Conservation (phyloP, 2,329 filamentous ascomycete species). For the Coniochaeta prunicola region DNA sequence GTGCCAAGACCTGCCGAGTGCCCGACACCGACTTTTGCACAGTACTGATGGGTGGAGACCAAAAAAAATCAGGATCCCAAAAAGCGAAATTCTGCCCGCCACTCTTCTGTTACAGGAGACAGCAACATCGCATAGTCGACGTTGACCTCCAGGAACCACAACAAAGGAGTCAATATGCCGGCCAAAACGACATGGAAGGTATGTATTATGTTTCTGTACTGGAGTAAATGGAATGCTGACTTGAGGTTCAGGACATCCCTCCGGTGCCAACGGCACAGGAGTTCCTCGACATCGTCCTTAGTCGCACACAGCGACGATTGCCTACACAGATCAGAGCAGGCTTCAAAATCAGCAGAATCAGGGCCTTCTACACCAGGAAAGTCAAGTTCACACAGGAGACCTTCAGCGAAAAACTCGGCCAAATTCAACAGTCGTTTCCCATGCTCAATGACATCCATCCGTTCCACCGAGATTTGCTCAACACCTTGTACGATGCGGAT, state of each 20-base stretch:
- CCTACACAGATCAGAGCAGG: conserved; percentile 90
- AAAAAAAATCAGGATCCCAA: neutral
- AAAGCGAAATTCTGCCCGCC: conserved; percentile 1
- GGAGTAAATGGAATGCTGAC: neutral
- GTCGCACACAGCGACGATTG: conserved; percentile 82
- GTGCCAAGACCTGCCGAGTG: neutral
- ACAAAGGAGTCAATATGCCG: conserved; percentile 10
- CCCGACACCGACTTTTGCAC: neutral
- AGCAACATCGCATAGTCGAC: conserved; percentile 1
- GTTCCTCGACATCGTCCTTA: conserved; percentile 95
- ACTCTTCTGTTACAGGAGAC: conserved; percentile 1
- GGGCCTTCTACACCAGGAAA: conserved; percentile 91
- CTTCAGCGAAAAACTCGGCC: conserved; percentile 76
- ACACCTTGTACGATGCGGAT: conserved; percentile 97
- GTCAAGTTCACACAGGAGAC: conserved; percentile 98
- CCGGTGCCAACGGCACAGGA: conserved; percentile 55
- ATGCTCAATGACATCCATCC: conserved; percentile 67
- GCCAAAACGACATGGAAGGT: conserved; percentile 17
- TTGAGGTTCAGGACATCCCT: conserved; percentile 13
- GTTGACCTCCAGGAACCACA: neutral
- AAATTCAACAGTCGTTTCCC: conserved; percentile 89
- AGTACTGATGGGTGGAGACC: neutral
- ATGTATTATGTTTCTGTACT: neutral
- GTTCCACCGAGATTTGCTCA: conserved; percentile 65
- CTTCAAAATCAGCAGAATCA: conserved; percentile 87